These are phyloP conservation scores for Nematocida ausubeli DNA, from an alignment of 371 early-diverging fungal genomes.

Conservation along the genomic window DNA sequence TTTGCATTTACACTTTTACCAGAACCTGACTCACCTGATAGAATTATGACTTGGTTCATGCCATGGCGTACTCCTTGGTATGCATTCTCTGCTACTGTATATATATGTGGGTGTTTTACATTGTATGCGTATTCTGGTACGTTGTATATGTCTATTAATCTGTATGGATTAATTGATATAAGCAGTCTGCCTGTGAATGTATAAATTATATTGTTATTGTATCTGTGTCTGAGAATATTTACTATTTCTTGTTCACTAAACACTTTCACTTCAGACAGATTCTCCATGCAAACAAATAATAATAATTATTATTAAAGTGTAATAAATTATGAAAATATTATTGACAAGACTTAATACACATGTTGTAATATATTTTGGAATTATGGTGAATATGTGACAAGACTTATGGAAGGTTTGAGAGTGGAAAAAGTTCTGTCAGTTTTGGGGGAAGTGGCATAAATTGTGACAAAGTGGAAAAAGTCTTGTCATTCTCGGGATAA, in stretches of 20 bases:
- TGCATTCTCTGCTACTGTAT: constrained; percentile 54
- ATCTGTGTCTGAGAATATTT: constrained; percentile 57
- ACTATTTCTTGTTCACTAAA: constrained; percentile 55
- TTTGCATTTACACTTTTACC: constrained; percentile 68
- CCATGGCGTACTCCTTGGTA: constrained; percentile 22
- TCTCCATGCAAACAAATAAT: background rate
- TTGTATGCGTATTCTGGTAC: no score
- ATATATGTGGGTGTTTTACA: constrained; percentile 65
- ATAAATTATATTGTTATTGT: constrained; percentile 57
- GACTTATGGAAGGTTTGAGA: no score
- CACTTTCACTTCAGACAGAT: constrained; percentile 31
- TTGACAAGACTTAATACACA: no score
- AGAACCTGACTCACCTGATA: constrained; percentile 67
- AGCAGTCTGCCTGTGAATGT: constrained; percentile 60
- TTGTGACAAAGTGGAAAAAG: no score
- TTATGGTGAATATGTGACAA: no score
- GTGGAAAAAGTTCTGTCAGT: no score
- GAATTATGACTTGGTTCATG: constrained; percentile 62
- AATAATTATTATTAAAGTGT: no score
- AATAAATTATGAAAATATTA: no score
- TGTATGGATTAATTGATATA: constrained; percentile 67
- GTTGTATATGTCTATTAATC: no score
- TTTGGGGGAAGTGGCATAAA: no score
- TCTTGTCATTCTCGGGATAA: no score
- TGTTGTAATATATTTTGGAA: no score